Conservation (phyloP, 305 asterid species). For the Rubia occidens region DNA sequence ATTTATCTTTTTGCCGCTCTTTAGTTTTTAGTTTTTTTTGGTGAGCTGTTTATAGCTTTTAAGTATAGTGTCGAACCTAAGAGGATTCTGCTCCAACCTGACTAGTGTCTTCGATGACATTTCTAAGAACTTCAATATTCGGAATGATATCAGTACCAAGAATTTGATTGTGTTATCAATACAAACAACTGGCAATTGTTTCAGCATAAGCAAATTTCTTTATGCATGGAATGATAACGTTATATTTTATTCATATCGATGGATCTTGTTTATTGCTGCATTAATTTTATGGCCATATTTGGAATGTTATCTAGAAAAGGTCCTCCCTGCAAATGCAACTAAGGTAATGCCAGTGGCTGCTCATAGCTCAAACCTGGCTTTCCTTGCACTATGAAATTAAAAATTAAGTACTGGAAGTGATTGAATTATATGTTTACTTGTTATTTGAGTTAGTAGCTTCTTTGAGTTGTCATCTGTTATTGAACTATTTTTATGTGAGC, state of each 20-base stretch:
- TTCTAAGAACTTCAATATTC: background rate
- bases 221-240: background rate
- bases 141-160: background rate
- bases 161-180: too few relatives aligned
- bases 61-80: background rate
- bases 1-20: background rate
- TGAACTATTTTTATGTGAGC: background rate
- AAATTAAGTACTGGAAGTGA: background rate
- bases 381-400: background rate
- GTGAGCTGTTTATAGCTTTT: background rate
- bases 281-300: too few relatives aligned
- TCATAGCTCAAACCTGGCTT: conserved; percentile 2
- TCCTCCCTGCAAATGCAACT: background rate
- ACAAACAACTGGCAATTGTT: background rate
- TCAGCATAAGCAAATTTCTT: background rate
- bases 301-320: background rate
- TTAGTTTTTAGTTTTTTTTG: background rate
- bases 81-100: background rate
- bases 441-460: too few relatives aligned
- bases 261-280: background rate
- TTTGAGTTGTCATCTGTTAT: too few relatives aligned
- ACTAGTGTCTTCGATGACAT: background rate
- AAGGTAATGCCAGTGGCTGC: background rate
- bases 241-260: background rate
- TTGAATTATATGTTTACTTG: background rate